These are phyloP conservation scores for Rhododendron mucronatum DNA, from an alignment of 148 eudicot genomes.

Conservation along the genomic window DNA sequence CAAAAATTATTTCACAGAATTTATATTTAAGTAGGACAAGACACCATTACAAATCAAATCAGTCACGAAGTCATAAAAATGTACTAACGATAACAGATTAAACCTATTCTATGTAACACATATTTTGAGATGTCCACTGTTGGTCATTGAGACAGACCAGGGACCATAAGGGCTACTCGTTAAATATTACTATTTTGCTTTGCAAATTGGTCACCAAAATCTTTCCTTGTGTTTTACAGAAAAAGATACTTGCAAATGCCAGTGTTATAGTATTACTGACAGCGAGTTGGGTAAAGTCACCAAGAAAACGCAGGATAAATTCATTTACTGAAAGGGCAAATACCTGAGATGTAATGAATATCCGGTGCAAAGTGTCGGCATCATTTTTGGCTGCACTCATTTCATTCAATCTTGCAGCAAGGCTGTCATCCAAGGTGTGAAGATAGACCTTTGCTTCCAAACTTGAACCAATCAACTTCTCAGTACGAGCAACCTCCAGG, in stretches of 20 bases:
- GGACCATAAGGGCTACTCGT: not conserved
- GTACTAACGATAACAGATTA: not conserved
- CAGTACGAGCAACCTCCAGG: constrained; percentile 77
- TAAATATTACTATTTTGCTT: not conserved
- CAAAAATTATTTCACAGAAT: not conserved
- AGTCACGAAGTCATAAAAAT: not conserved
- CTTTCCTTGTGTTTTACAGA: not conserved
- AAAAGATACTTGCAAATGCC: not conserved
- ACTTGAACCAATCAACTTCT: constrained; percentile 87
- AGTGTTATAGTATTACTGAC: not conserved
- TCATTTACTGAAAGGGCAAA: not conserved
- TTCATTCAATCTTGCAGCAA: constrained; percentile 50
- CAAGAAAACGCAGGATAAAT: not conserved
- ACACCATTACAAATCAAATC: not conserved
- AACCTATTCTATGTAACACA: not conserved
- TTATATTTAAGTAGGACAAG: not conserved
- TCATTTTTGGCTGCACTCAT: constrained; percentile 62
- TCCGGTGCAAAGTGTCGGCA: constrained; percentile 71
- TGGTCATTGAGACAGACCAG: not conserved
- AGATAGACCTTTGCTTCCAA: constrained; percentile 93
- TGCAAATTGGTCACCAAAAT: not conserved
- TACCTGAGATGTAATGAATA: constrained; percentile 98
- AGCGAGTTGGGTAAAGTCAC: not conserved
- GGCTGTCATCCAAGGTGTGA: constrained; percentile 47
- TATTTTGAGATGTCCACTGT: not conserved